These are phyloP conservation scores for Citrus hindsii DNA, from an alignment of 345 rosid genomes.

Conservation along the genomic window DNA sequence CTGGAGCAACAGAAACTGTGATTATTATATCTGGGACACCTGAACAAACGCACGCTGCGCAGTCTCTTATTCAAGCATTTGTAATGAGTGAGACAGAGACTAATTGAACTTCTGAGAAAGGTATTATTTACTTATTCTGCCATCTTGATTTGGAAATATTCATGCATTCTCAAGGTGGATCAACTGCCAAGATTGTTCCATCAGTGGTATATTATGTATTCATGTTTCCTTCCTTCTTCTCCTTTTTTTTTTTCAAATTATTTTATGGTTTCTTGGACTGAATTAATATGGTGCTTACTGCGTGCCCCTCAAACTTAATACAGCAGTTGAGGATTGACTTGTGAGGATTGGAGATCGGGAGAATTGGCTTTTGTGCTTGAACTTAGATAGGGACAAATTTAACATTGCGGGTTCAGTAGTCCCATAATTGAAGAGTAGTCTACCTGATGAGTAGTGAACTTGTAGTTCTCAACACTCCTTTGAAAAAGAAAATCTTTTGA, in stretches of 20 bases:
- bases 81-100: slow-evolving; percentile 64
- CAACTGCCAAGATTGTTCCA: not conserved
- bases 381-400: slow-evolving; percentile 16
- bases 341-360: slow-evolving; percentile 10
- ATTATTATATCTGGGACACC: slow-evolving; percentile 77
- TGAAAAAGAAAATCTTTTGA: not conserved
- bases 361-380: slow-evolving; percentile 11
- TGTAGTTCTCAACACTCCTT: not conserved
- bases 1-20: slow-evolving; percentile 57
- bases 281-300: not conserved
- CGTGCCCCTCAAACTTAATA: not conserved
- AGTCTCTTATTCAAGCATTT: slow-evolving; percentile 79
- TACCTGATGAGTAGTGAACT: not conserved
- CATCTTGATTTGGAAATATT: not conserved
- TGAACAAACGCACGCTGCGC: slow-evolving; percentile 81
- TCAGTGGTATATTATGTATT: not conserved
- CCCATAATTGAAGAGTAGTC: not conserved
- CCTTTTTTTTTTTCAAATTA: not conserved
- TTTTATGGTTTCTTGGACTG: not conserved
- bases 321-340: not conserved
- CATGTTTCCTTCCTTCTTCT: too few relatives aligned
- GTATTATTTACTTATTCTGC: not conserved
- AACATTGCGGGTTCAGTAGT: not conserved
- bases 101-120: slow-evolving; percentile 22
- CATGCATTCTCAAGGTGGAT: not conserved